Conservation (phyloP, 2,329 filamentous ascomycete species). For the Didymella sp. region DNA sequence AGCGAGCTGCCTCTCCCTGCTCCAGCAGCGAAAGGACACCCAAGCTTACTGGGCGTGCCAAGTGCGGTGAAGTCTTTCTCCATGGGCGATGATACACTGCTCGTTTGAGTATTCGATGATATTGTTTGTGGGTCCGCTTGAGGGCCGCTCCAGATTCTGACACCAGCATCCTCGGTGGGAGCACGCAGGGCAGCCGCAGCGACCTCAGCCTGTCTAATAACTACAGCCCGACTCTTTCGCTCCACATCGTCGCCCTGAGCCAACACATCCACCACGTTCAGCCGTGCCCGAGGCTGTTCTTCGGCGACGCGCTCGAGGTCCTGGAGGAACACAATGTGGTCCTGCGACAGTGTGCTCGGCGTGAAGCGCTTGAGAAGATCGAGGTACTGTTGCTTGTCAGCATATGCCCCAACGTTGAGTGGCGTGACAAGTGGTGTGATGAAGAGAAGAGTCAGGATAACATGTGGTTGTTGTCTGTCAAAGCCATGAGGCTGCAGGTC, state of each 20-base stretch:
- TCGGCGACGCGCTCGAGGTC: conserved; percentile 48
- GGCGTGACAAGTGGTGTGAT: conserved; percentile 10
- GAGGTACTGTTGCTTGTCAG: conserved; percentile 48
- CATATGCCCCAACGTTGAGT: not conserved
- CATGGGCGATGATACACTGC: conserved; percentile 57
- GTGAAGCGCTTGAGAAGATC: conserved; percentile 50
- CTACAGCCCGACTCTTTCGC: conserved; percentile 41
- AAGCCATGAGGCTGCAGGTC: conserved; percentile 57
- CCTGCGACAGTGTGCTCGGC: conserved; percentile 49
- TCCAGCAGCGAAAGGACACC: conserved; percentile 76
- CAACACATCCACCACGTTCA: conserved; percentile 47
- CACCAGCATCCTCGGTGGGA: conserved; percentile 36
- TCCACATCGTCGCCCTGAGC: conserved; percentile 46
- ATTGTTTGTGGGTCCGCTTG: conserved; percentile 40
- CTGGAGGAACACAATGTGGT: conserved; percentile 50
- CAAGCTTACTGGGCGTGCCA: conserved; percentile 78
- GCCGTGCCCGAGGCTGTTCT: conserved; percentile 32
- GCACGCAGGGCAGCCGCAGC: conserved; percentile 39
- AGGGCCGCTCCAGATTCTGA: conserved; percentile 53
- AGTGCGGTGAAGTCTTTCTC: conserved; percentile 91
- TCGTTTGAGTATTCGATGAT: conserved; percentile 34
- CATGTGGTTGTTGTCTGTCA: conserved; percentile 56
- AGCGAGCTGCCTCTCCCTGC: conserved; percentile 55
- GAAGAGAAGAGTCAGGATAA: conserved; percentile 47
- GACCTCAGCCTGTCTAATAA: conserved; percentile 46